Conservation (phyloP, 2,329 filamentous ascomycete species). For the Penicillium sp. region DNA sequence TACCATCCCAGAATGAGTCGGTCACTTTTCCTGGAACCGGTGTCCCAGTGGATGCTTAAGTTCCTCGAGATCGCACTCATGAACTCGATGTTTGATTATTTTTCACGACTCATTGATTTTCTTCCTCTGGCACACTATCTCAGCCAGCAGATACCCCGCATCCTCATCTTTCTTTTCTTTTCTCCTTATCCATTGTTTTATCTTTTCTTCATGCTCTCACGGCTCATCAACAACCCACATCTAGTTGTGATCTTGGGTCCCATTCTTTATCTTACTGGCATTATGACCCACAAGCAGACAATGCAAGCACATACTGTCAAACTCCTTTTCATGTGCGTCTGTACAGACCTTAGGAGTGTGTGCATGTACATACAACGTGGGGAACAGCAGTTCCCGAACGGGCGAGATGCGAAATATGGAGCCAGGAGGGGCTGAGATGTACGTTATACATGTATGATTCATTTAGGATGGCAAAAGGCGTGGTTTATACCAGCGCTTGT, state of each 20-base stretch:
- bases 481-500: background rate
- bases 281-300: background rate
- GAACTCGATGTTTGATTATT: background rate
- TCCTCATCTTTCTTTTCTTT: slow-evolving; percentile 4
- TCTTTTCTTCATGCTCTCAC: background rate
- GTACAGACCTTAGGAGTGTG: background rate
- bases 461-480: background rate
- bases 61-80: background rate
- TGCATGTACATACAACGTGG: background rate
- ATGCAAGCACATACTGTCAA: background rate
- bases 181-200: background rate
- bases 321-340: background rate
- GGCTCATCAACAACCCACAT: background rate
- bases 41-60: slow-evolving; percentile 35
- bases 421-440: background rate
- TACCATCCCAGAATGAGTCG: slow-evolving; percentile 25
- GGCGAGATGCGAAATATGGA: background rate
- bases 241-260: background rate
- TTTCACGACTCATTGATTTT: slow-evolving; percentile 18
- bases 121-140: slow-evolving; percentile 21
- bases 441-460: slow-evolving; percentile 2
- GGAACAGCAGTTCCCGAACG: background rate
- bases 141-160: slow-evolving; percentile 37
- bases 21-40: slow-evolving; percentile 27
- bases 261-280: background rate